Evolutionary conservation across 2,329 filamentous ascomycete genomes (phyloP), one percentile per base, ranked within the genome.

Genomic region (Aspergillus fijiensis): DNA sequence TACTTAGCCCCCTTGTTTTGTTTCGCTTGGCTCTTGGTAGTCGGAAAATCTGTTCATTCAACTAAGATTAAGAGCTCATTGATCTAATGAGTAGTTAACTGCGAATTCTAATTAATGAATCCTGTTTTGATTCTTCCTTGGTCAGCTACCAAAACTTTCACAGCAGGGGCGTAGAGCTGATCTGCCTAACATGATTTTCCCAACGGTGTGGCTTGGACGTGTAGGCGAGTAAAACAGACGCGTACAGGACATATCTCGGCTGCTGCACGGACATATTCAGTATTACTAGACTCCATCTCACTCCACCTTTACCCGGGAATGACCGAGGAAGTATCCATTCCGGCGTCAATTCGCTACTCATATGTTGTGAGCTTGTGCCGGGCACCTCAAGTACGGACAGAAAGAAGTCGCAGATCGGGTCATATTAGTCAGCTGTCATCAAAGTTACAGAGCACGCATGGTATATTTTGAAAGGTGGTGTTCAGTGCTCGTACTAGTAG

Each of bases 221-320:
- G 19, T 58, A 49, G 48, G 62, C 65, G 68, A 69, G 61, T 70
- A 70, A 72, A 72, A 72, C 69, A 71, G 65, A 72, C 69, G 70
- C 71, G 70, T 74, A 35, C 33, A 5, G 27, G 7, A 72, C 71
- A 63, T 71, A 69, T 70, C 62, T 70, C 67, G 64, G 68, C 70
- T 72, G 72, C 72, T 72, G 72, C 72, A 74, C 71, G 69, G 71
- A 72, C 71, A 64, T 57, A 16, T 33, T 25, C 49, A 10, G 25
- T 31, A 42, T 49, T 39, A 42, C 33, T 59, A 33, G 49, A 54
- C 61, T 58, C 50, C 50, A 52, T 55, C 50, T 45, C 42, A 58
- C 62, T 60, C 61, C 62, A 64, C 60, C 57, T 57, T 59, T 61
- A 69, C 62, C 67, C 67, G 65, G 66, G 63, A 70, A 68, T 70